Evolutionary conservation across 1,139 yeast genomes (phyloP).

Genomic region (Yamadazyma blattariae): DNA sequence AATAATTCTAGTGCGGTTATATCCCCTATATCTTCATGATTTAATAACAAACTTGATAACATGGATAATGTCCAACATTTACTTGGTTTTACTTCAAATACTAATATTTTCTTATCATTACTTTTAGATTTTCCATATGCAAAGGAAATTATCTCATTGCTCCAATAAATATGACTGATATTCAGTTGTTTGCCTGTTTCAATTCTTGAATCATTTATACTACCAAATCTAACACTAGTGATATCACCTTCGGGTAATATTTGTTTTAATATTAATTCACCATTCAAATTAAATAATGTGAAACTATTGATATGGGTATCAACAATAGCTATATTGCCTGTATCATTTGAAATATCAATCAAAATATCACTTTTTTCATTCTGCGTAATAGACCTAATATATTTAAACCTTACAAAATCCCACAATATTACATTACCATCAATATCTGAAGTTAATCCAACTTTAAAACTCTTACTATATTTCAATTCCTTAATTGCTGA

Average conservation of each 20-base stretch:
- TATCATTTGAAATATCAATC: conserved; percentile 50
- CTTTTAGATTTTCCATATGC: conserved; percentile 11
- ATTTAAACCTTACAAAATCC: conserved; percentile 54
- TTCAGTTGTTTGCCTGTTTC: conserved; percentile 23
- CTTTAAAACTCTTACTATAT: conserved; percentile 49
- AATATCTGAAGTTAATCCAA: conserved; percentile 49
- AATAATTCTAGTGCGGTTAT: conserved; percentile 29
- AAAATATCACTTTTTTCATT: conserved; percentile 19
- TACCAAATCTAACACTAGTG: conserved; percentile 31
- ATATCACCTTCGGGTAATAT: conserved; percentile 16
- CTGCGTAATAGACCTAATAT: conserved; percentile 39
- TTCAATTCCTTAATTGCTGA: conserved; percentile 38
- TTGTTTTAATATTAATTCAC: conserved; percentile 33
- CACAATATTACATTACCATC: conserved; percentile 53
- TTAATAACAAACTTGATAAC: conserved; percentile 16
- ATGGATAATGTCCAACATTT: conserved; percentile 21
- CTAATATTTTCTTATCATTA: conserved; percentile 14
- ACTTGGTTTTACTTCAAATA: conserved; percentile 23
- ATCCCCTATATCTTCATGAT: conserved; percentile 16
- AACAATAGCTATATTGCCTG: conserved; percentile 50
- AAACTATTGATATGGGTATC: conserved; percentile 21
- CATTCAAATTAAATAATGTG: conserved; percentile 52
- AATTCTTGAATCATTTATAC: conserved; percentile 26
- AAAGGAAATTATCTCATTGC: conserved; percentile 25
- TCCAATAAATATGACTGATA: conserved; percentile 37